Conservation (phyloP, 2,329 filamentous ascomycete genomes). For the Neurospora sp. region DNA sequence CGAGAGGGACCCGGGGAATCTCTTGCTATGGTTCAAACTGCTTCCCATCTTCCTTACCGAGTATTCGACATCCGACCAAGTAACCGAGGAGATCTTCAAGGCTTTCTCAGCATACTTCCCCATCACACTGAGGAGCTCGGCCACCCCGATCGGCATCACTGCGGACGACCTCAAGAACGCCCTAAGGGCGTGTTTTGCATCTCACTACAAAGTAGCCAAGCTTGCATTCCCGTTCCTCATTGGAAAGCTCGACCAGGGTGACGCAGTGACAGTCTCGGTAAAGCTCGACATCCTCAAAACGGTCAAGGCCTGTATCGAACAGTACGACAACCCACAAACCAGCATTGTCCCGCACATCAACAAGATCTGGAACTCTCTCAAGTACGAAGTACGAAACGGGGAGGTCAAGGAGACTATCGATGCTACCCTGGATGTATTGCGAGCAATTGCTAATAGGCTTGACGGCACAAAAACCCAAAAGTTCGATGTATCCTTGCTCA, state of each 20-base stretch:
- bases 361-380: constrained; percentile 49
- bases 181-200: constrained; percentile 43
- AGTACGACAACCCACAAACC: constrained; percentile 36
- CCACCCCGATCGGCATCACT: constrained; percentile 39
- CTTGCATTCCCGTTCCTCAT: constrained; percentile 43
- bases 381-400: constrained; percentile 52
- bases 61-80: constrained; percentile 34
- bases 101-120: constrained; percentile 51
- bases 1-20: constrained; percentile 47
- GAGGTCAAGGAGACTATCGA: constrained; percentile 48
- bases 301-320: constrained; percentile 40
- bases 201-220: constrained; percentile 34
- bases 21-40: constrained; percentile 47
- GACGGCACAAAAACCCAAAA: constrained; percentile 21
- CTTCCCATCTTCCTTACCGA: constrained; percentile 33
- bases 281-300: constrained; percentile 50
- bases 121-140: constrained; percentile 44
- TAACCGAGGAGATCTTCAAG: constrained; percentile 41
- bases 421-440: constrained; percentile 44
- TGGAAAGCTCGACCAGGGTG: constrained; percentile 47
- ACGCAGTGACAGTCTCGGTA: constrained; percentile 47
- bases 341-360: constrained; percentile 38
- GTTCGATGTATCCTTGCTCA: constrained; percentile 14
- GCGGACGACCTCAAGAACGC: constrained; percentile 45
- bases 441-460: constrained; percentile 36